A percentile compares a stretch with the other conserved stretches of the same genome.
phyloP scores from a whole-genome alignment of 2,329 filamentous ascomycete genomes.

The Neonectria coccinea region DNA sequence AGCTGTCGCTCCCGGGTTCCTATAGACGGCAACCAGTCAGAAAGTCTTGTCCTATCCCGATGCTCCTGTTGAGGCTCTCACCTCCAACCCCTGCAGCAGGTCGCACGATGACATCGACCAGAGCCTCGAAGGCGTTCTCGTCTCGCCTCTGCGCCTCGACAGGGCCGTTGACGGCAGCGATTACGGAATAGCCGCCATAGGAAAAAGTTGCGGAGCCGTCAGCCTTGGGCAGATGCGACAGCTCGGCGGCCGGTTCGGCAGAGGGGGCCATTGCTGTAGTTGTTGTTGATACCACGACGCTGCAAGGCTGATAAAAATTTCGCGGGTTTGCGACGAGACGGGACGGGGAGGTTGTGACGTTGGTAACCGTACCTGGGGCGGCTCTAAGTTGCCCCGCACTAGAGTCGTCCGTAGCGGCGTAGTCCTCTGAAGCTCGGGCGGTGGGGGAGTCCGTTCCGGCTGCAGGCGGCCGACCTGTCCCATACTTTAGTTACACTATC shows the following conservation, averaged over 20 bases:
- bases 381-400: constrained; percentile 5
- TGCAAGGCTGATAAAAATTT: constrained; percentile 28
- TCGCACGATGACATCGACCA: constrained; percentile 89
- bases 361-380: not conserved
- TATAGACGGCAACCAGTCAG: constrained; percentile 48
- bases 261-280: constrained; percentile 57
- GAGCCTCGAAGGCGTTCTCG: constrained; percentile 90
- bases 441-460: constrained; percentile 5
- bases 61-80: constrained; percentile 50
- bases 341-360: not conserved
- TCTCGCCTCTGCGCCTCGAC: constrained; percentile 90
- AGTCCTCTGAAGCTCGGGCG: constrained; percentile 1
- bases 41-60: constrained; percentile 17
- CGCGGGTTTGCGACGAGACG: not conserved
- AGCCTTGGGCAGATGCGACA: constrained; percentile 74
- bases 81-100: constrained; percentile 87
- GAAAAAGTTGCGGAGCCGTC: constrained; percentile 86
- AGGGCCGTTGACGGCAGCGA: constrained; percentile 91
- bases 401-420: constrained; percentile 20
- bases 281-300: constrained; percentile 12
- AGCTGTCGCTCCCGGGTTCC: constrained; percentile 84
- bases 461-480: constrained; percentile 2
- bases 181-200: constrained; percentile 80
- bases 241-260: constrained; percentile 61
- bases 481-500: not conserved